These are phyloP conservation scores for Lavandula angustifolia DNA, from an alignment of 257 asterid genomes.

Conservation along the genomic window DNA sequence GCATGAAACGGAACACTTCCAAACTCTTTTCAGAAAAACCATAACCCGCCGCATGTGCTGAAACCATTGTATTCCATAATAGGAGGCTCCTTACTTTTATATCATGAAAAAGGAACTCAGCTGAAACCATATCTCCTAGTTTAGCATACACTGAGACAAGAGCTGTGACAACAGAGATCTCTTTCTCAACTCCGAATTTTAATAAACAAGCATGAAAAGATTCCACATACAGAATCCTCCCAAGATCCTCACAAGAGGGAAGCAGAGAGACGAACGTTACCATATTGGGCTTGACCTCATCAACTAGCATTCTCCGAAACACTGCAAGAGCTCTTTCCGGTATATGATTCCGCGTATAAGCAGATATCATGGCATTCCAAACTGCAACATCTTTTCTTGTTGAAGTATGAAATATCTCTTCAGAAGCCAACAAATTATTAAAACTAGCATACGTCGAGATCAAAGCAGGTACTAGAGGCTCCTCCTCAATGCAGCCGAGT, in stretches of 20 bases:
- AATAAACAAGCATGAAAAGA: constrained; percentile 51
- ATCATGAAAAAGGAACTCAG: constrained; percentile 46
- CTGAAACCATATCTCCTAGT: constrained; percentile 48
- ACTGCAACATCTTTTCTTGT: constrained; percentile 32
- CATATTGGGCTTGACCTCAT: constrained; percentile 44
- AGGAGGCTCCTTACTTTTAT: constrained; percentile 36
- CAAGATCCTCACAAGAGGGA: constrained; percentile 46
- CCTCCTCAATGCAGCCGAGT: constrained; percentile 45
- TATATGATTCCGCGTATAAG: constrained; percentile 42
- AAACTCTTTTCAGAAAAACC: constrained; percentile 44
- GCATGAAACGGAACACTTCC: constrained; percentile 50
- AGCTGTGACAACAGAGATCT: constrained; percentile 50
- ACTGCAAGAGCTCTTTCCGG: constrained; percentile 38
- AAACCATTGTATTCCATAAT: constrained; percentile 66
- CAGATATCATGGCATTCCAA: constrained; percentile 66
- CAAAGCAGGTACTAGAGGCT: constrained; percentile 51
- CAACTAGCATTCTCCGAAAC: constrained; percentile 40
- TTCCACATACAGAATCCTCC: constrained; percentile 34
- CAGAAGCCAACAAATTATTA: constrained; percentile 47
- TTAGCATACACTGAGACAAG: constrained; percentile 58
- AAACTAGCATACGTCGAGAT: constrained; percentile 54
- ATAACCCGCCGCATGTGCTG: constrained; percentile 48
- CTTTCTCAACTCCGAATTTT: constrained; percentile 50
- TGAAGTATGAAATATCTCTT: constrained; percentile 39
- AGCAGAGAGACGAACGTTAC: constrained; percentile 66